Evolutionary conservation across 495 filamentous ascomycete genomes (phyloP), one percentile per base, ranked within the genome.

Genomic region (Trichoderma parareesei): DNA sequence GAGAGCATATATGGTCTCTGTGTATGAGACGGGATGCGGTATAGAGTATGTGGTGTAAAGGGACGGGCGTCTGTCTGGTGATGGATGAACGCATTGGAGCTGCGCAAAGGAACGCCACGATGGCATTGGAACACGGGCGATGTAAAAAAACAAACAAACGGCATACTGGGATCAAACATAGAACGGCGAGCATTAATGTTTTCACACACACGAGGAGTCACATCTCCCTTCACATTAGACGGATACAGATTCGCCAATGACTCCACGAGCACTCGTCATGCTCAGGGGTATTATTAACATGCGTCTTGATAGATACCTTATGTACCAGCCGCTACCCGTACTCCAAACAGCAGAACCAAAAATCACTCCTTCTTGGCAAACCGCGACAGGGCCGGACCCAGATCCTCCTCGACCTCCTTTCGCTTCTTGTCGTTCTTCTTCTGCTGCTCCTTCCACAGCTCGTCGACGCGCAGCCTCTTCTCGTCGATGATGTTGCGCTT

Each of bases 401-500:
- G 67, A 67, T 81, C 75, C 27, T 71, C 75, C 66, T 76, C 69
- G 66, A 74, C 74, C 65, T 79, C 76, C 69, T 77, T 70, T 44
- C 75, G 67, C 74, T 74, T 71, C 70, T 78, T 70, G 63, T 72
- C 71, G 65, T 69, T 73, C 67, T 78, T 75, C 64, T 72, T 69
- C 69, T 73, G 68, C 67, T 73, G 70, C 70, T 78, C 71, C 65
- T 81, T 79, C 73, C 72, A 72, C 55, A 80, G 74, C 71, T 81
- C 79, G 63, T 82, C 79, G 3, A 71, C 81, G 71, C 87, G 85
- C 61, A 91, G 74, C 67, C 82, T 83, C 71, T 87, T 87, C 80
- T 95, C 92, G 78, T 98, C 95, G 73, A 98, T 89, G 66, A 98
- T 85, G 72, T 98, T 98, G 78, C 85, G 87, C 65, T 85, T 83